A percentile compares a stretch with the other conserved stretches of the same genome.
Evolutionary conservation across 306 rosid genomes (phyloP).

Genomic region (Vigna mungo): DNA sequence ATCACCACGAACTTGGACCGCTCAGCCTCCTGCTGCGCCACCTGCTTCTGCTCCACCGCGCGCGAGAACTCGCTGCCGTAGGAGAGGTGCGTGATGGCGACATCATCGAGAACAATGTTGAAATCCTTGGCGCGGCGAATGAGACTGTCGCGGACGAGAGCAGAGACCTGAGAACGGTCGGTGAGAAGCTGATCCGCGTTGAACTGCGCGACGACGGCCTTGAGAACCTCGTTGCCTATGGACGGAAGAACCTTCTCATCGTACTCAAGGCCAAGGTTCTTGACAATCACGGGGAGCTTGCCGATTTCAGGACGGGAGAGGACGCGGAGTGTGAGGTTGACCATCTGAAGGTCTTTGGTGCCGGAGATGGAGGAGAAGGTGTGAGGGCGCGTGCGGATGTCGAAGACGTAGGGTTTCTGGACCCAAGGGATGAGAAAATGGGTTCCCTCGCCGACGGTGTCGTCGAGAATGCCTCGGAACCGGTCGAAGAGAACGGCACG

Average conservation of each 20-base stretch:
- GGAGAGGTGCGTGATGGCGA: constrained; percentile 86
- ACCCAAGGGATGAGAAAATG: constrained; percentile 96
- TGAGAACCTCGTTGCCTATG: constrained; percentile 88
- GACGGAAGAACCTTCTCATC: constrained; percentile 97
- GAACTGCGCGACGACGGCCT: constrained; percentile 90
- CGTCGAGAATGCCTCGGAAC: constrained; percentile 80
- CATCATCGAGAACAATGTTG: constrained; percentile 86
- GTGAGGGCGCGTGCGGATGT: constrained; percentile 87
- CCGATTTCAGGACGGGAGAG: constrained; percentile 83
- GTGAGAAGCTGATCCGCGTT: constrained; percentile 96
- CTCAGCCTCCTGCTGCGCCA: constrained; percentile 98
- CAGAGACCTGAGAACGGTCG: constrained; percentile 84
- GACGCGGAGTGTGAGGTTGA: constrained; percentile 79
- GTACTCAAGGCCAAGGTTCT: constrained; percentile 89
- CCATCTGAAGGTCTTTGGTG: constrained; percentile 96
- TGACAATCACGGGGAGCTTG: constrained; percentile 74
- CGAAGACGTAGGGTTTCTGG: constrained; percentile 92
- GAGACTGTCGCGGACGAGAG: constrained; percentile 82
- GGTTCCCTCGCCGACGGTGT: constrained; percentile 71
- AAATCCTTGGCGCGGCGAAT: constrained; percentile 78
- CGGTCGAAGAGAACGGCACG: constrained; percentile 95
- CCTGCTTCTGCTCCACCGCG: constrained; percentile 96
- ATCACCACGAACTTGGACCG: constrained; percentile 90
- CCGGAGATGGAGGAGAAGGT: constrained; percentile 90
- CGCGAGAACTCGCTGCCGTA: constrained; percentile 78